A percentile compares a stretch with the other conserved stretches of the same genome.
phyloP scores from a whole-genome alignment of 345 rosid species.

The Triadica sebifera region DNA sequence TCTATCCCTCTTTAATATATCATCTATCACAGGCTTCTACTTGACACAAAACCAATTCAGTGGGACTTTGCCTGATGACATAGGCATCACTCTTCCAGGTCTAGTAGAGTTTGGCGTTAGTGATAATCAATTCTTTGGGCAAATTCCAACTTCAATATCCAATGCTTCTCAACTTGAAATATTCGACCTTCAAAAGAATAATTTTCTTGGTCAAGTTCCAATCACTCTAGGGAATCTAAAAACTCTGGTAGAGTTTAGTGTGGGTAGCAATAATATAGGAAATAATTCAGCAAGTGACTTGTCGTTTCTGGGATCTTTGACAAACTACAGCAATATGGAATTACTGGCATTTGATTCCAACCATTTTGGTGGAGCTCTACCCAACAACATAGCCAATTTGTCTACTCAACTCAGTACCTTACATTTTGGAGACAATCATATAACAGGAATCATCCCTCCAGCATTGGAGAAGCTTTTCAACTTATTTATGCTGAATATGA shows the following conservation, averaged over 20 bases:
- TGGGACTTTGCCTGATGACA: slow-evolving; percentile 5
- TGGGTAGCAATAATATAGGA: slow-evolving; percentile 10
- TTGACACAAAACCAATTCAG: neutral
- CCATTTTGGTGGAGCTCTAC: slow-evolving; percentile 17
- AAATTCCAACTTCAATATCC: slow-evolving; percentile 5
- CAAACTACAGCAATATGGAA: slow-evolving; percentile 15
- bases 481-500: slow-evolving; percentile 1
- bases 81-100: slow-evolving; percentile 17
- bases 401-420: slow-evolving; percentile 10
- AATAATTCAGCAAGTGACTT: slow-evolving; percentile 2
- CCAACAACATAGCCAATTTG: slow-evolving; percentile 17
- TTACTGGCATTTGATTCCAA: neutral
- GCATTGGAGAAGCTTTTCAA: slow-evolving; percentile 16
- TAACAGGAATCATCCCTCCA: slow-evolving; percentile 19
- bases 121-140: slow-evolving; percentile 21
- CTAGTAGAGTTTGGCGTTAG: neutral
- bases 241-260: slow-evolving; percentile 9
- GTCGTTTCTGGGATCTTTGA: slow-evolving; percentile 19
- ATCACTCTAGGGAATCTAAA: neutral
- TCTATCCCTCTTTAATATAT: slow-evolving; percentile 16
- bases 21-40: neutral
- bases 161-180: neutral
- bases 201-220: neutral
- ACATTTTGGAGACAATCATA: slow-evolving; percentile 1
- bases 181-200: neutral